Conservation (phyloP, 805 yeast genomes). For the Saccharomyces jurei region DNA sequence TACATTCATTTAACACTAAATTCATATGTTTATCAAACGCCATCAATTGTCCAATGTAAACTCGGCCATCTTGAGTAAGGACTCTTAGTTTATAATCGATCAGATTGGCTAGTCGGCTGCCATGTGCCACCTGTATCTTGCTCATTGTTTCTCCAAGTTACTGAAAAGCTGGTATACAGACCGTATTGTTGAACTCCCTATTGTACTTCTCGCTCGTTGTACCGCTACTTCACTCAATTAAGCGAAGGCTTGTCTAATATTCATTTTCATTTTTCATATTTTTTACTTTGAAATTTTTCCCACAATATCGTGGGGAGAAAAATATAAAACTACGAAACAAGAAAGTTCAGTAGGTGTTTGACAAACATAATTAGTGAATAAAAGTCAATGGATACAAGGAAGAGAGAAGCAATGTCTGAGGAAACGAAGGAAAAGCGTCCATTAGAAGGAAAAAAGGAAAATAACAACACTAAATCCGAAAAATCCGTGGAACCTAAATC, state of each 20-base stretch:
- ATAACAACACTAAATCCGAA: neutral
- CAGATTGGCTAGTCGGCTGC: slow-evolving; percentile 43
- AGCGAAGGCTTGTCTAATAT: neutral
- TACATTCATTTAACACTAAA: slow-evolving; percentile 73
- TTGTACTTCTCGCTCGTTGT: neutral
- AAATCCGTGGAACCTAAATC: slow-evolving; percentile 2
- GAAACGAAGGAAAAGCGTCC: slow-evolving; percentile 19
- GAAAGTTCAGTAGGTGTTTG: neutral
- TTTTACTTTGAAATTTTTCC: neutral
- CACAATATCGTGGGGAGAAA: neutral
- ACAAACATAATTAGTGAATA: neutral
- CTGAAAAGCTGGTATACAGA: neutral
- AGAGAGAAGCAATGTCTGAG: slow-evolving; percentile 20
- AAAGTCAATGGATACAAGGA: neutral
- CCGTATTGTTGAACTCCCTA: neutral
- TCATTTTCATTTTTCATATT: neutral
- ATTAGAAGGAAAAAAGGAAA: slow-evolving; percentile 8
- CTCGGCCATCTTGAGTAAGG: slow-evolving; percentile 68
- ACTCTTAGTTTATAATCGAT: slow-evolving; percentile 68
- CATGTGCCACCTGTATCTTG: slow-evolving; percentile 18
- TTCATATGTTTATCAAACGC: slow-evolving; percentile 90
- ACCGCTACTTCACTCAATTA: neutral
- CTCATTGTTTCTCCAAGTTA: slow-evolving; percentile 5
- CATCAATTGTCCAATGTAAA: slow-evolving; percentile 67
- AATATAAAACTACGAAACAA: neutral